Evolutionary conservation across 495 filamentous ascomycete genomes (phyloP).

Genomic region (Trichoderma gamsii): DNA sequence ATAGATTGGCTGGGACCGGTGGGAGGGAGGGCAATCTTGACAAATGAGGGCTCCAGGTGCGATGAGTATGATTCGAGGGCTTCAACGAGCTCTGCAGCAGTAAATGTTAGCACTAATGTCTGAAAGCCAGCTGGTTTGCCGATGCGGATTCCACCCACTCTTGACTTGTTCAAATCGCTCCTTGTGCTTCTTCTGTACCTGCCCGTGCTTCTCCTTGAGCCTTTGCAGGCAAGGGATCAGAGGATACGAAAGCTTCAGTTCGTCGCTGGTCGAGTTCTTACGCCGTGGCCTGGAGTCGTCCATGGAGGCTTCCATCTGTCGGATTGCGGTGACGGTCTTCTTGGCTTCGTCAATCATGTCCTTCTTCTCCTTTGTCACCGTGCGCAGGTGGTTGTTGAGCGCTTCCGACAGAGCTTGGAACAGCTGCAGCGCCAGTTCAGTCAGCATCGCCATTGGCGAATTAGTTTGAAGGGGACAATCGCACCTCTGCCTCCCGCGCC

Average conservation of each 20-base stretch:
- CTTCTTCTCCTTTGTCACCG: constrained; percentile 80
- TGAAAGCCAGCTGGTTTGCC: background rate
- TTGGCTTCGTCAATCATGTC: constrained; percentile 81
- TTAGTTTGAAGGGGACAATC: constrained; percentile 20
- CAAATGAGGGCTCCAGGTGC: constrained; percentile 81
- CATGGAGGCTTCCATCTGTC: constrained; percentile 88
- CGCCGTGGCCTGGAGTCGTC: constrained; percentile 63
- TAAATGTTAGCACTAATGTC: background rate
- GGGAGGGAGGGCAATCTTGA: constrained; percentile 75
- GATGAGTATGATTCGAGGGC: constrained; percentile 92
- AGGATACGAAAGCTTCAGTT: constrained; percentile 71
- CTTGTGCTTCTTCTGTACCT: constrained; percentile 71
- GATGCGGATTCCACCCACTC: constrained; percentile 50
- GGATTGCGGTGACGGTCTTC: constrained; percentile 72
- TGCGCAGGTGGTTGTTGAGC: constrained; percentile 72
- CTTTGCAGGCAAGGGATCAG: constrained; percentile 67
- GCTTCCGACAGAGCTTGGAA: constrained; percentile 84
- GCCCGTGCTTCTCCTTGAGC: constrained; percentile 78
- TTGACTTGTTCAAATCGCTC: constrained; percentile 92
- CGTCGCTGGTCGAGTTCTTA: constrained; percentile 50
- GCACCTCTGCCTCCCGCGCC: constrained; percentile 75
- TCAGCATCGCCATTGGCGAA: background rate
- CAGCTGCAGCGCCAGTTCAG: constrained; percentile 50
- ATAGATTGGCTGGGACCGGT: constrained; percentile 67
- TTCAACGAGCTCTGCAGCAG: constrained; percentile 69